Evolutionary conservation across 176 grass and related monocot species (phyloP), one percentile per base, ranked within the genome.

Genomic region (Cenchrus fungigraminus): DNA sequence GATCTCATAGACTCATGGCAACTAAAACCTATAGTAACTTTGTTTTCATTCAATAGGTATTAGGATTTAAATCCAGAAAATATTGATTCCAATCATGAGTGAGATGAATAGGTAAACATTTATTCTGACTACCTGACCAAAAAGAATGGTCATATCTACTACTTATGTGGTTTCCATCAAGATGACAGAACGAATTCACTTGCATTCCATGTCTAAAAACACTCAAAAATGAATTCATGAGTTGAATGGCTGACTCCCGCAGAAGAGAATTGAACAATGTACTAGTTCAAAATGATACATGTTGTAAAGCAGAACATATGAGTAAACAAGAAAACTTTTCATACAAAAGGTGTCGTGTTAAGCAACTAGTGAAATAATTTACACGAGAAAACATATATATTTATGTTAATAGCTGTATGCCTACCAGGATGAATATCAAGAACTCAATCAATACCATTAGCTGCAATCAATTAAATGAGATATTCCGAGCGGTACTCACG

Each of bases 401-500:
- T 7, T 13, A 56, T 56, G 53, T 19, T 15, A 56, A 5, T 56
- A 56, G 52, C 5, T 56, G 0, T 19, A 56, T 56, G 54, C 15
- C 54, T 17, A 56, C 15, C 6, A 54, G 14, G 14, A 71, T 50
- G 29, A 51, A 79, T 17, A 78, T 50, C 5, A 13, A 71, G 45
- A 19, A 56, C 16, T 56, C 70, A 61, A 1, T 25, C 12, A 5
- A 71, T 19, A 54, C 9, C 53, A 34, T 66, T 44, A 42, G 40
- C 9, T 55, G 22, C 15, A 49, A 40, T 17, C 15, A 45, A 43
- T 13, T 28, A 14, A 37, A 15, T 56, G 17, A 66, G 22, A 56
- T 44, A 28, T 22, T 49, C 37, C 55, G 12, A 6, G 43, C 52
- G 55, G 12, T 78, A 78, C 90, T 88, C 57, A 89, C 90, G 20